Base-by-base conservation (phyloP, 1,284 basidiomycete species). In the Trichosporon faecale region DNA sequence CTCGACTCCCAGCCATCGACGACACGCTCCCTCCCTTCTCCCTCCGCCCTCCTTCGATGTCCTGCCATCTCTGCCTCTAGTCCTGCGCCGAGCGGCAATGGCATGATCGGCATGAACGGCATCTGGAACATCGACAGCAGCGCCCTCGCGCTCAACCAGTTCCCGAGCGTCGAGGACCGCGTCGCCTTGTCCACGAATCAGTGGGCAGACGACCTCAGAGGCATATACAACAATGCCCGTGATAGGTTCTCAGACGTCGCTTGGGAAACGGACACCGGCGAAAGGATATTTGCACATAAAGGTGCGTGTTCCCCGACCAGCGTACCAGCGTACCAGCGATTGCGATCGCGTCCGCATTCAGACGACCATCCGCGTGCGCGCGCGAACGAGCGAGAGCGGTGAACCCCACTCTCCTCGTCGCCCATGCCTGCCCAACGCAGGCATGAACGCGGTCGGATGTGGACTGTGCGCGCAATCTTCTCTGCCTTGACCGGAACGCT, bases 181-280 rank as follows among this genome's bases (percentile, higher is more conserved):
- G 76, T 83, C 4, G 64, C 67, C 8, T 65, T 74, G 25, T 82
- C 80, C 8, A 79, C 75, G 4, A 75, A 81, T 8, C 74, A 75
- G n/a, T 96, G 94, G 93, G 90, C 93, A 76, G 82, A 84, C 37
- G 90, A 96, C 84, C 87, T 97, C 12, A 86, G 89, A 73, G 79
- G 85, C 2, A 87, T 97, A 46, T 94, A 93, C 82, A 86, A 87
- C 72, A 86, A 90, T 70, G 90, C 94, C 27, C 91, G 91, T 80
- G 90, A 93, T 71, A 86, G 92, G 68, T 96, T 94, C 79, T 91
- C 91, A n/a, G 95, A 97, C 85, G 92, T 98, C 66, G 89, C 92
- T 18, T 97, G 94, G 94, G 90, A 92, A 80, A 87, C 89, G 29
- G 86, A 87, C 40, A 87, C 86, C 67, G 84, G 84, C 29, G 83